These are phyloP conservation scores for Calocera cornea DNA, from an alignment of 768 basidiomycete species.

Conservation along the genomic window DNA sequence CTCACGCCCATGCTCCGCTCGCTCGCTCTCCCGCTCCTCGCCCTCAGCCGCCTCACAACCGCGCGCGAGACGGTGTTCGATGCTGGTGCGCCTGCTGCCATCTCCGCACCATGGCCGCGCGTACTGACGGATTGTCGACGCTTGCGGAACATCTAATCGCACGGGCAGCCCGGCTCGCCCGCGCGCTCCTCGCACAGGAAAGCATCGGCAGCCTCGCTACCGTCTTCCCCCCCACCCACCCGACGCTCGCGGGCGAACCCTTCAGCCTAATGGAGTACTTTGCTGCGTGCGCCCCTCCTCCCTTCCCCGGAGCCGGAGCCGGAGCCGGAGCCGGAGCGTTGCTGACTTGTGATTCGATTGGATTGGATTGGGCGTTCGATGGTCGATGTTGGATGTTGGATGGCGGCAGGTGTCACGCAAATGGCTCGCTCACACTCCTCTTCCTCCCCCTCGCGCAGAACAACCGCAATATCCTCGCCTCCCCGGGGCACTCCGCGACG, in stretches of 20 bases:
- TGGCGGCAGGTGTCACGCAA: slow-evolving; percentile 32
- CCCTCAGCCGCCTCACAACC: background rate
- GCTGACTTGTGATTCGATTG: no score
- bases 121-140: no score
- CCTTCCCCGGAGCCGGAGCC: no score
- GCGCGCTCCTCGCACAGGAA: slow-evolving; percentile 28
- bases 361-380: no score
- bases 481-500: slow-evolving; percentile 31
- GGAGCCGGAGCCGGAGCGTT: no score
- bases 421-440: slow-evolving; percentile 41
- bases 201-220: slow-evolving; percentile 41
- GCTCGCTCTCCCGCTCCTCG: background rate
- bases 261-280: slow-evolving; percentile 45
- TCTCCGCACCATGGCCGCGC: background rate
- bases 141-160: no score
- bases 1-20: background rate
- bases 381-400: background rate
- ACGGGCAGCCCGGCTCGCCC: slow-evolving; percentile 32
- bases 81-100: slow-evolving; percentile 28
- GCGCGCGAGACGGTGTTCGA: slow-evolving; percentile 35
- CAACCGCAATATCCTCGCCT: slow-evolving; percentile 35
- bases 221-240: slow-evolving; percentile 25
- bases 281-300: slow-evolving; percentile 28
- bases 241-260: slow-evolving; percentile 28
- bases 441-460: slow-evolving; percentile 44